Conservation (phyloP, 139 green algal genomes). For the Dunaliella primolecta region DNA sequence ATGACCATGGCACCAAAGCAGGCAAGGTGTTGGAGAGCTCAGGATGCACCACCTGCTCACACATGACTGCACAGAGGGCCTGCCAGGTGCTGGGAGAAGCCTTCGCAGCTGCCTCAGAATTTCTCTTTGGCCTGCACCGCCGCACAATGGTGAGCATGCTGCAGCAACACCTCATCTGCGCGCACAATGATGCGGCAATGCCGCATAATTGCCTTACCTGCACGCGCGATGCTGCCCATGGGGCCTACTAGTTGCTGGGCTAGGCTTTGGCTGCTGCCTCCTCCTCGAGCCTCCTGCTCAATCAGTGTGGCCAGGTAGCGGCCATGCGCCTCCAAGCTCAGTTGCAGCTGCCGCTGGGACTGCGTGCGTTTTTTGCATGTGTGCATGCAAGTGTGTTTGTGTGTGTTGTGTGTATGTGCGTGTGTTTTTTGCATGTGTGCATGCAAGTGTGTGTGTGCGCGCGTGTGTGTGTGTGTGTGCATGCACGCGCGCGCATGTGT, state of each 20-base stretch:
- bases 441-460: neutral
- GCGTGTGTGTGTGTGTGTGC: neutral
- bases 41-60: too few species aligned
- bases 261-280: neutral
- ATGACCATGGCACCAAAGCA: too few species aligned
- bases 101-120: too few species aligned
- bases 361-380: constrained; percentile 34
- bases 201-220: too few species aligned
- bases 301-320: constrained; percentile 78
- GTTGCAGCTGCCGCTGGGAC: constrained; percentile 86
- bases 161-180: neutral
- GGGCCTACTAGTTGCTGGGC: too few species aligned
- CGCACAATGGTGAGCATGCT: neutral
- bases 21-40: too few species aligned
- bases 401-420: too few species aligned
- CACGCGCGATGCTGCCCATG: neutral
- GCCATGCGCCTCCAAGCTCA: constrained; percentile 85
- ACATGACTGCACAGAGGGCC: too few species aligned
- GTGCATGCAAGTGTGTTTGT: neutral
- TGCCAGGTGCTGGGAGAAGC: too few species aligned
- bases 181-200: too few species aligned
- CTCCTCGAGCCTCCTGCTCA: constrained; percentile 35
- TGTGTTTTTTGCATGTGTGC: too few species aligned
- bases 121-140: neutral
- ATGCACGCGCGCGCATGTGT: too few species aligned